Conservation (phyloP, 805 yeast genomes). For the Metschnikowia shivogae region DNA sequence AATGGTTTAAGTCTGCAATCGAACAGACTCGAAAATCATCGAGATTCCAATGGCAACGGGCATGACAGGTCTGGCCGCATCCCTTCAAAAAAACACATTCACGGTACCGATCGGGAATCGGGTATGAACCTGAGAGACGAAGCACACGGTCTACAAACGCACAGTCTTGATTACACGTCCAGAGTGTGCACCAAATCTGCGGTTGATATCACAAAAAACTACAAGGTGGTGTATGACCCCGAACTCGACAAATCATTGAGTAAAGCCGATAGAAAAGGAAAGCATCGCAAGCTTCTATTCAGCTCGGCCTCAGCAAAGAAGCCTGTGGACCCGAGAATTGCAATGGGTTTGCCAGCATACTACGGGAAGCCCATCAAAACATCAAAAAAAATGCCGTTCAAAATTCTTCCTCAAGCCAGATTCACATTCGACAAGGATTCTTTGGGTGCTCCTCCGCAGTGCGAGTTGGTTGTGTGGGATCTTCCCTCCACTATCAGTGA, state of each 20-base stretch:
- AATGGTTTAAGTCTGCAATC: neutral
- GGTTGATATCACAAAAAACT: slow-evolving; percentile 25
- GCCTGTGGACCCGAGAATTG: slow-evolving; percentile 41
- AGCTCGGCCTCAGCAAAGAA: slow-evolving; percentile 20
- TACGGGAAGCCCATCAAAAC: slow-evolving; percentile 36
- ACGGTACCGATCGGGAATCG: slow-evolving; percentile 32
- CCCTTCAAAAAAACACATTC: neutral
- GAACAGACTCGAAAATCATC: neutral
- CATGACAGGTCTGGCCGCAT: neutral
- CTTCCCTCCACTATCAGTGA: slow-evolving; percentile 53
- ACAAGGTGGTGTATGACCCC: slow-evolving; percentile 49
- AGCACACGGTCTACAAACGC: slow-evolving; percentile 26
- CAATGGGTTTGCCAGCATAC: slow-evolving; percentile 21
- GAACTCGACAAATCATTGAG: slow-evolving; percentile 34
- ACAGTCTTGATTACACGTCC: slow-evolving; percentile 19
- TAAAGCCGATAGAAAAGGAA: slow-evolving; percentile 29
- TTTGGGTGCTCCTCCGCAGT: slow-evolving; percentile 68
- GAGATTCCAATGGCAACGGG: neutral
- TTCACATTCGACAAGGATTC: slow-evolving; percentile 64
- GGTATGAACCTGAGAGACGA: slow-evolving; percentile 32
- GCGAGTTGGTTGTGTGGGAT: slow-evolving; percentile 68
- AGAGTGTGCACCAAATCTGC: slow-evolving; percentile 9
- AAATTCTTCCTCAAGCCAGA: slow-evolving; percentile 39
- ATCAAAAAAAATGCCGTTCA: slow-evolving; percentile 40
- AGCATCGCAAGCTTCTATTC: slow-evolving; percentile 39